phyloP scores from a whole-genome alignment of 1,284 basidiomycete genomes.

The Tausonia pullulans region DNA sequence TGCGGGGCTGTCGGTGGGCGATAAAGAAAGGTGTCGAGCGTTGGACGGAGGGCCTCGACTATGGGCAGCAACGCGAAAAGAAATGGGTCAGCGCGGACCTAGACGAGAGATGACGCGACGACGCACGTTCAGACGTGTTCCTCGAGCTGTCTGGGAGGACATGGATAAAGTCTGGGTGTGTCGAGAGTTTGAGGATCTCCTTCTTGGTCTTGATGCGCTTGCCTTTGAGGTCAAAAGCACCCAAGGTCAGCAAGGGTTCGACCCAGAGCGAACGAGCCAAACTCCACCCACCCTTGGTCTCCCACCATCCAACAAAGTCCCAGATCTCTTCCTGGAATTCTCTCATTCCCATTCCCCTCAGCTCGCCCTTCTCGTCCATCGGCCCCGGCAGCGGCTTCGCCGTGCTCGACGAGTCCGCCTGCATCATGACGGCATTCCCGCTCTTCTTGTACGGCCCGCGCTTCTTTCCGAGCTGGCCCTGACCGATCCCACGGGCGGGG shows the following conservation, averaged over 20 bases:
- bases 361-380: constrained; percentile 3
- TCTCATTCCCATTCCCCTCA: constrained; percentile 3
- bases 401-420: neutral
- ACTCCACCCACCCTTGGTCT: neutral
- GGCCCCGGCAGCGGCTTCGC: constrained; percentile 4
- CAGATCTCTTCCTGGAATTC: neutral
- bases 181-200: constrained; percentile 9
- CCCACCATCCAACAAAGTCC: constrained; percentile 12
- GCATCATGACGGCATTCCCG: neutral
- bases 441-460: constrained; percentile 15
- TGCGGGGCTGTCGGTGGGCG: too few relatives aligned
- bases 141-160: too few relatives aligned
- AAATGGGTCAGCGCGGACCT: too few relatives aligned
- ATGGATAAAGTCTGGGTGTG: neutral
- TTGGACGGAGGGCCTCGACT: too few relatives aligned
- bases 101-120: too few relatives aligned
- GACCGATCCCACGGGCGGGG: neutral
- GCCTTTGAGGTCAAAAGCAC: neutral
- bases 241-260: neutral
- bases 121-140: too few relatives aligned
- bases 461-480: constrained; percentile 15
- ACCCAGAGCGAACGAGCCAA: neutral
- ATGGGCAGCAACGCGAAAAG: too few relatives aligned
- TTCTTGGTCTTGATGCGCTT: constrained; percentile 14
- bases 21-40: too few relatives aligned